These are phyloP conservation scores for Verticillium alfalfae DNA, from an alignment of 2,329 filamentous ascomycete genomes.

Conservation along the genomic window DNA sequence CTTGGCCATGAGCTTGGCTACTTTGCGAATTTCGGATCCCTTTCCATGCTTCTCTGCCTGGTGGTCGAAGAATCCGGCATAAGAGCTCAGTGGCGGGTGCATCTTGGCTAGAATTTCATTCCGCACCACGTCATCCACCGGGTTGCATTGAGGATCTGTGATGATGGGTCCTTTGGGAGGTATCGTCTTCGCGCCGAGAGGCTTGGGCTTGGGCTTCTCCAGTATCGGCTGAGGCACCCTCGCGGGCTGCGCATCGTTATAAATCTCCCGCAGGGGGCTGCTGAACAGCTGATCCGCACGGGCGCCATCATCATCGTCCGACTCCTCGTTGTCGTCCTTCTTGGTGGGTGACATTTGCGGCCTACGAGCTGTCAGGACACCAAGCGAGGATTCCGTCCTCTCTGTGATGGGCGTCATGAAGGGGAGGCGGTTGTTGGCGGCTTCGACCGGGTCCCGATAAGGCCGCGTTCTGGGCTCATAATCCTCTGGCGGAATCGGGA, in stretches of 20 bases:
- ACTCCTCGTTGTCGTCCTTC: slow-evolving; percentile 13
- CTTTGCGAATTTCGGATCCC: slow-evolving; percentile 74
- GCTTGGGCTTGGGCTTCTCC: slow-evolving; percentile 37
- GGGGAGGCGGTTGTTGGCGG: slow-evolving; percentile 84
- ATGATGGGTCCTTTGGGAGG: slow-evolving; percentile 67
- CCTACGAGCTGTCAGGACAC: slow-evolving; percentile 11
- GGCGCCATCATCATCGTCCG: slow-evolving; percentile 22
- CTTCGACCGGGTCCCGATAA: slow-evolving; percentile 72
- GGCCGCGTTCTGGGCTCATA: slow-evolving; percentile 74
- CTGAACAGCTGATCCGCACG: slow-evolving; percentile 40
- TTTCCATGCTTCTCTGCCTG: slow-evolving; percentile 57
- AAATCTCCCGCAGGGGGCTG: slow-evolving; percentile 67
- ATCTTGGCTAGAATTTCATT: slow-evolving; percentile 69
- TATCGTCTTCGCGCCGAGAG: slow-evolving; percentile 30
- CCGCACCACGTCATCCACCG: slow-evolving; percentile 72
- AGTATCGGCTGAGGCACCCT: slow-evolving; percentile 48
- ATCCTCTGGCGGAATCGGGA: slow-evolving; percentile 79
- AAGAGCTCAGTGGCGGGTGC: slow-evolving; percentile 67
- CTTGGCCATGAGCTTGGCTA: slow-evolving; percentile 61
- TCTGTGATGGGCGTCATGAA: slow-evolving; percentile 99
- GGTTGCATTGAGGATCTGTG: slow-evolving; percentile 80
- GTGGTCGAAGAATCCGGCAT: slow-evolving; percentile 76
- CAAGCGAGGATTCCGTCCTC: slow-evolving; percentile 83
- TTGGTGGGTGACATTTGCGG: slow-evolving; percentile 1
- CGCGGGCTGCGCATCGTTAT: slow-evolving; percentile 43